A percentile compares a stretch with the other conserved stretches of the same genome.
Evolutionary conservation across 352 stramenopile species (phyloP).

Genomic region (Aphanomyces invadans): DNA sequence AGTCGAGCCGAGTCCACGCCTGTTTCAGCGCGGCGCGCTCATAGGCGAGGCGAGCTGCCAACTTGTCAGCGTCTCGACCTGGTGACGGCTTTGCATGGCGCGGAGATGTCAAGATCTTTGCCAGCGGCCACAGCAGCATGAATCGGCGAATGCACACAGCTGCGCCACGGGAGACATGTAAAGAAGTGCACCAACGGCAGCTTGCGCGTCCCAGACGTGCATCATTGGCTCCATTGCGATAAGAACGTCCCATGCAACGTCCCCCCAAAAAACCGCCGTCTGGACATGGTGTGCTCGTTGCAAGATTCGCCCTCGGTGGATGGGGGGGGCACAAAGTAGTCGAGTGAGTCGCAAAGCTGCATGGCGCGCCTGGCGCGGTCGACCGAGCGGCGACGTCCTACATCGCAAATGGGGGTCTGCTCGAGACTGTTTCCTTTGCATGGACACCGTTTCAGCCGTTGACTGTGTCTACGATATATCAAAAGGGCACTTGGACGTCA

Average conservation of each 20-base stretch:
- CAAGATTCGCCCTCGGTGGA: too few species aligned
- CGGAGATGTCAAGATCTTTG: not conserved
- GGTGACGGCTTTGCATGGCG: not conserved
- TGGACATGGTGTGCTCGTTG: too few species aligned
- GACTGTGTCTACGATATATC: too few species aligned
- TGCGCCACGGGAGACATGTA: constrained; percentile 5
- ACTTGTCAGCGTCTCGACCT: not conserved
- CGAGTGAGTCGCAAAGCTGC: too few species aligned
- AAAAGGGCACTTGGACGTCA: too few species aligned
- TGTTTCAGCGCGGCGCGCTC: constrained; percentile 7
- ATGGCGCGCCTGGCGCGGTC: too few species aligned
- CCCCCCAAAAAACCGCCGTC: not conserved
- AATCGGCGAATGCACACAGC: not conserved
- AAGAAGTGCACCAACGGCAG: not conserved
- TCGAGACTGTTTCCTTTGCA: too few species aligned
- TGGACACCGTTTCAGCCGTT: too few species aligned
- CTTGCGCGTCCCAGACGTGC: not conserved
- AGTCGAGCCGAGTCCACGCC: constrained; percentile 3
- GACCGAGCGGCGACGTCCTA: too few species aligned
- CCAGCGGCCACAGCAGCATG: not conserved
- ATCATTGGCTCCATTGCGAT: not conserved
- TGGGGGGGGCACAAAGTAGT: too few species aligned
- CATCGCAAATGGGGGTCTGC: too few species aligned
- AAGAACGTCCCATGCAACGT: not conserved
- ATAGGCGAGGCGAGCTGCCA: not conserved